Conservation (phyloP, 495 filamentous ascomycete species). For the Hypoxylon fuscum region DNA sequence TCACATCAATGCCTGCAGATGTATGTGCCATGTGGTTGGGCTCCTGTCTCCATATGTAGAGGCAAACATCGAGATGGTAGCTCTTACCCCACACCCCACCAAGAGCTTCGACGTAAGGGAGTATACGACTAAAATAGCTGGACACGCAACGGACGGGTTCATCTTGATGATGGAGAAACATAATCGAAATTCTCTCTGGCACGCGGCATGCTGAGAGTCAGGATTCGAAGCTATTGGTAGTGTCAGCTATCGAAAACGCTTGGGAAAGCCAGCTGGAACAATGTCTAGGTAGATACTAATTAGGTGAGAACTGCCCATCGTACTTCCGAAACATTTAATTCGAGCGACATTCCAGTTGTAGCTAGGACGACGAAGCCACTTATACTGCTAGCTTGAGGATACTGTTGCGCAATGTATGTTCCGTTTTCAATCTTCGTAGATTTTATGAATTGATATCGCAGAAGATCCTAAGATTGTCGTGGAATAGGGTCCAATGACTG, state of each 20-base stretch:
- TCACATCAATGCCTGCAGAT: too few relatives aligned
- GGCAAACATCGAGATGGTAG: background rate
- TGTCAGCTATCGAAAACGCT: too few relatives aligned
- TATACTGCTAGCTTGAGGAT: background rate
- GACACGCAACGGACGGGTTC: slow-evolving; percentile 2
- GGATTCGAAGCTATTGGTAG: too few relatives aligned
- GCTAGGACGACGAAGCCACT: background rate
- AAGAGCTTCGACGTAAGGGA: too few relatives aligned
- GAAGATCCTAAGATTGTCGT: too few relatives aligned
- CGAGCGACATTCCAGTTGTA: slow-evolving; percentile 20
- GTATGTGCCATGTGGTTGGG: too few relatives aligned
- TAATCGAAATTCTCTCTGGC: background rate
- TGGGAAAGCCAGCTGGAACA: too few relatives aligned
- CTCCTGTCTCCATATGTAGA: background rate
- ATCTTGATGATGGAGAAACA: background rate
- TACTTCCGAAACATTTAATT: slow-evolving; percentile 17
- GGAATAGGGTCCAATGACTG: too few relatives aligned
- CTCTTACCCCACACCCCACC: too few relatives aligned
- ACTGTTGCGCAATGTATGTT: slow-evolving; percentile 5
- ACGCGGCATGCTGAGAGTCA: slow-evolving; percentile 1
- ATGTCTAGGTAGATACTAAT: too few relatives aligned
- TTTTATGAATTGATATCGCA: background rate
- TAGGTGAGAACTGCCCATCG: background rate
- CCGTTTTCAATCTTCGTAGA: slow-evolving; percentile 6
- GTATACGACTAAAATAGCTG: background rate